phyloP scores from a whole-genome alignment of 345 rosid species.

The Eucalyptus tenuipes region DNA sequence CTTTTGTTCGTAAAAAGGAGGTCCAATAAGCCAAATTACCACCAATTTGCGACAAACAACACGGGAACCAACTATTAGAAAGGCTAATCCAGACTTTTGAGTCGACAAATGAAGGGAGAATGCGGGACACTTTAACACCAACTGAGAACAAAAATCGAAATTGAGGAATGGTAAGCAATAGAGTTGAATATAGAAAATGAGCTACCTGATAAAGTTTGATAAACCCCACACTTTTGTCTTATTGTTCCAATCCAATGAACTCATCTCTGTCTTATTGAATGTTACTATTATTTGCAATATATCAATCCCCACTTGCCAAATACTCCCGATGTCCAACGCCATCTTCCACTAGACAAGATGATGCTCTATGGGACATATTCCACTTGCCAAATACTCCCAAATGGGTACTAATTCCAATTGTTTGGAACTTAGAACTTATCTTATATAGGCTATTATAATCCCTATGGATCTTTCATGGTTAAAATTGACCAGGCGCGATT shows the following conservation, averaged over 20 bases:
- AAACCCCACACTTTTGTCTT: neutral
- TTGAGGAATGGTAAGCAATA: neutral
- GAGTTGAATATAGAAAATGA: neutral
- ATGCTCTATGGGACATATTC: neutral
- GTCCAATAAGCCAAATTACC: neutral
- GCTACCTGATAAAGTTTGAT: neutral
- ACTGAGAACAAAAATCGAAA: neutral
- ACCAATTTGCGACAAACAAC: neutral
- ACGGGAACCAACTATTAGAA: neutral
- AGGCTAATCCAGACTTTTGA: neutral
- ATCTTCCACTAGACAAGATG: neutral
- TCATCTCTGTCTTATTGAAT: neutral
- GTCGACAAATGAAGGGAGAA: neutral
- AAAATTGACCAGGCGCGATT: rapidly evolving
- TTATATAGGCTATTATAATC: neutral
- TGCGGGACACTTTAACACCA: neutral
- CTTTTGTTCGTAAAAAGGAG: neutral
- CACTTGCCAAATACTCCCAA: neutral
- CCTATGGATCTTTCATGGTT: too few relatives aligned
- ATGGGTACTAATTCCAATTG: neutral
- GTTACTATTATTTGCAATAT: neutral
- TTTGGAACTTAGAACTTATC: neutral
- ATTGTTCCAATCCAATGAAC: neutral
- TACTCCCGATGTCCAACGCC: neutral
- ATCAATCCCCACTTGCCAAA: neutral